phyloP scores from a whole-genome alignment of 2,329 filamentous ascomycete genomes.

The Fusarium sp. region DNA sequence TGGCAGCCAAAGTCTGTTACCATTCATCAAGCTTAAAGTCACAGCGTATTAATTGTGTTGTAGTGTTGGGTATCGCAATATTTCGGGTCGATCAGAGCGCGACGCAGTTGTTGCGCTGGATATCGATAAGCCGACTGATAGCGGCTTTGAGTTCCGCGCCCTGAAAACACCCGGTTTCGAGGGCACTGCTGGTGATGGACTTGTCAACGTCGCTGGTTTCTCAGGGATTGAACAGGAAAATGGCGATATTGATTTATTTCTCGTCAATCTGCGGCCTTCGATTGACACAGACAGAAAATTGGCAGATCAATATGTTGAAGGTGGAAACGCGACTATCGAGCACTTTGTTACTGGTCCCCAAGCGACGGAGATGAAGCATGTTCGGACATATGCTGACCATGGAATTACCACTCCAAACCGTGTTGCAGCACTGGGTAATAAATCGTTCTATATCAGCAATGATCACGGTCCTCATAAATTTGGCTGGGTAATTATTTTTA shows the following conservation, averaged over 20 bases:
- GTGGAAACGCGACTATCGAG: constrained; percentile 31
- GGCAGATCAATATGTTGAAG: constrained; percentile 13
- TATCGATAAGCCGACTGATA: constrained; percentile 42
- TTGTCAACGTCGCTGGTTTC: constrained; percentile 45
- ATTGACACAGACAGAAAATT: constrained; percentile 9
- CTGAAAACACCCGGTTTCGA: constrained; percentile 42
- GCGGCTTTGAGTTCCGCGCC: constrained; percentile 31
- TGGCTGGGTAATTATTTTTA: constrained; percentile 12
- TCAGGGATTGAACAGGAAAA: constrained; percentile 40
- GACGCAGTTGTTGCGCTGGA: constrained; percentile 48
- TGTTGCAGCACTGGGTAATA: constrained; percentile 13
- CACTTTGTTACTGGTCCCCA: constrained; percentile 13
- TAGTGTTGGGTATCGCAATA: constrained; percentile 37
- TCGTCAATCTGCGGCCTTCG: constrained; percentile 31
- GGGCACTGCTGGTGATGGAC: constrained; percentile 45
- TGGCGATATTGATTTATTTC: constrained; percentile 19
- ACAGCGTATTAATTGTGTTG: neutral
- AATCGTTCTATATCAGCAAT: constrained; percentile 31
- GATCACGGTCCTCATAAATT: constrained; percentile 31
- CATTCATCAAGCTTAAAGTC: neutral
- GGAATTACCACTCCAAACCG: constrained; percentile 36
- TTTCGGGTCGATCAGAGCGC: constrained; percentile 40
- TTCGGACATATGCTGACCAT: constrained; percentile 23
- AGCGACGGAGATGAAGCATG: constrained; percentile 20
- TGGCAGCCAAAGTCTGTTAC: constrained; percentile 32